Percentiles rank a stretch among this genome's conserved stretches.
phyloP scores from a whole-genome alignment of 148 eudicot species.

The Salicornia ramosissima region DNA sequence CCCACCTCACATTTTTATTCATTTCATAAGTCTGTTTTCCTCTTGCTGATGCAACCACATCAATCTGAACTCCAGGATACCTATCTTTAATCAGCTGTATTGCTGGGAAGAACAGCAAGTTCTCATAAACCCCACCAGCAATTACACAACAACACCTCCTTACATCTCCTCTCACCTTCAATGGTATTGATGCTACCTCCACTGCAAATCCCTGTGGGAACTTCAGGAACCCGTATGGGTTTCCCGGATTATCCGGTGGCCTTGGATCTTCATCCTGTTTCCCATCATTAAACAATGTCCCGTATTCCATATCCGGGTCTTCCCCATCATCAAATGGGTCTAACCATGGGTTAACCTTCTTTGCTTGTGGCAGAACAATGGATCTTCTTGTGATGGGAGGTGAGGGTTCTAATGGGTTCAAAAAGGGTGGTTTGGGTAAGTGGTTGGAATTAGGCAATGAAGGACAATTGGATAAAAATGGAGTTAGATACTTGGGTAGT shows the following conservation, averaged over 20 bases:
- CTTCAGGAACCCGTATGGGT: constrained; percentile 75
- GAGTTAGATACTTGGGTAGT: constrained; percentile 50
- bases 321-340: constrained; percentile 81
- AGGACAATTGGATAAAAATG: constrained; percentile 35
- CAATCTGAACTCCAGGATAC: constrained; percentile 86
- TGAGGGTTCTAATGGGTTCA: constrained; percentile 26
- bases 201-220: constrained; percentile 71
- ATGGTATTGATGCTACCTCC: constrained; percentile 72
- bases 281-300: constrained; percentile 49
- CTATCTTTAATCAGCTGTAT: constrained; percentile 82
- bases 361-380: constrained; percentile 34
- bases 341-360: constrained; percentile 67
- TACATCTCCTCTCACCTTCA: constrained; percentile 82
- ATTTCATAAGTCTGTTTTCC: constrained; percentile 84
- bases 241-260: constrained; percentile 65
- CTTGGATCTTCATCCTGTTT: constrained; percentile 86
- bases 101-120: constrained; percentile 72
- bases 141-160: constrained; percentile 77
- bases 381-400: constrained; percentile 20
- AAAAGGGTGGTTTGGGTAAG: constrained; percentile 28
- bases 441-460: constrained; percentile 29
- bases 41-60: constrained; percentile 54
- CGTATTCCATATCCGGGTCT: constrained; percentile 63
- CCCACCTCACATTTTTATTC: constrained; percentile 95
- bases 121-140: constrained; percentile 90